Base-by-base conservation (phyloP, 2,329 filamentous ascomycete genomes). In the Cryphonectria radicalis region DNA sequence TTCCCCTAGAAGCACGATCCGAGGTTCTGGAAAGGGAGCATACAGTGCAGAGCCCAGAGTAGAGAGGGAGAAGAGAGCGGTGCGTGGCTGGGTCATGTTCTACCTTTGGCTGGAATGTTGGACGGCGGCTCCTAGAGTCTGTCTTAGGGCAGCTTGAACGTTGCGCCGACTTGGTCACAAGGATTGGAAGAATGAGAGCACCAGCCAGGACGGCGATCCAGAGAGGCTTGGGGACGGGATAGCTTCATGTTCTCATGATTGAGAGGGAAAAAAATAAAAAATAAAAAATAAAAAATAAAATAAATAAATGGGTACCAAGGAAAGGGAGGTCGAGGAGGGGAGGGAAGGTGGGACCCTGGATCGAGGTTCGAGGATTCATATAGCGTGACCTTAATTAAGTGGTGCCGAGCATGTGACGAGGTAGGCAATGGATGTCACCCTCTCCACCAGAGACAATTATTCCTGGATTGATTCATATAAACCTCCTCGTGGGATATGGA, bases 51-150 rank as follows among this genome's bases (percentile, higher is more conserved):
- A 28, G 63, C 19, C 40, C 40, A 35, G 42, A 13, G 43, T 4
- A 55, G 35, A 32, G 46, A n/a, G 64, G 14, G 28, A 19, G 55
- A 32, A 19, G 55, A 32, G 32, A 22, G 8, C 17, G 28, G 59
- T 37, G 59, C 17, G 32, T 62, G 59, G 59, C 35, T 62, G 59
- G 59, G 28, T 62, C 59, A 62, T 62, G 59, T 62, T 40, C 59
- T 62, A 62, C 59, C 59, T 62, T 62, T 62, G 63, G 28, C 63
- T 66, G 63, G 63, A 66, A 66, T 55, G 63, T n/a, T 46, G n/a
- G n/a, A 50, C 37, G 40, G 62, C 37, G 62, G 40, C 40, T 64
- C 37, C 6, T 63, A n/a, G 55, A 37, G 59, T 63, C 59, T 63
- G 63, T 40, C 40, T 55, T 37, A 55, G 63, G 63, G 63, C 46